These are phyloP conservation scores for Hanseniaspora taiwanica DNA, from an alignment of 805 yeast species.

Conservation along the genomic window DNA sequence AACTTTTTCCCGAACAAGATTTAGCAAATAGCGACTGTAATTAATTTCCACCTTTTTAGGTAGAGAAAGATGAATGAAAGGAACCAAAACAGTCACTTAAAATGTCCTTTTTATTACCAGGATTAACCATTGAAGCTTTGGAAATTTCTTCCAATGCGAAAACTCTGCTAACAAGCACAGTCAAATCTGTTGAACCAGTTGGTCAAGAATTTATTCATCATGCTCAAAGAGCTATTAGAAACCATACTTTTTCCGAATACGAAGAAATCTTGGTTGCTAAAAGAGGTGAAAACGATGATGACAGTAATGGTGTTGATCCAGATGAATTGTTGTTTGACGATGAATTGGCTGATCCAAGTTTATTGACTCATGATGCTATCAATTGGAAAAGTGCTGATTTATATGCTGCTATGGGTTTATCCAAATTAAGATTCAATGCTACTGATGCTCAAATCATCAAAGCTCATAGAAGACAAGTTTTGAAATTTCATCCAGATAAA, in stretches of 20 bases:
- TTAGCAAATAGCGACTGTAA: too few relatives aligned
- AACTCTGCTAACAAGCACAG: conserved; percentile 42
- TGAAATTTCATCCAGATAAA: conserved; percentile 97
- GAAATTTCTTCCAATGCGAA: conserved; percentile 30
- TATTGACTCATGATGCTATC: conserved; percentile 86
- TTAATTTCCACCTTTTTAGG: too few relatives aligned
- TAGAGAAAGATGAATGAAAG: neutral
- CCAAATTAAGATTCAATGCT: conserved; percentile 83
- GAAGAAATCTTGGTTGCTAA: conserved; percentile 87
- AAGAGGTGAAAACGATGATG: conserved; percentile 63
- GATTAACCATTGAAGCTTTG: conserved; percentile 42
- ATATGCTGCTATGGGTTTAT: conserved; percentile 89
- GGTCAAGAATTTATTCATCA: conserved; percentile 94
- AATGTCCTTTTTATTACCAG: conserved; percentile 31
- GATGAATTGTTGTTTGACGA: conserved; percentile 35
- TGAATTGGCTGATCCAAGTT: conserved; percentile 61
- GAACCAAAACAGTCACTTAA: neutral
- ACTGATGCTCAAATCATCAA: conserved; percentile 86
- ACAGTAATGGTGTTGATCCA: conserved; percentile 39
- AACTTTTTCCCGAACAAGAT: neutral
- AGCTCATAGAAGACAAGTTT: conserved; percentile 93
- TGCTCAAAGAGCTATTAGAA: conserved; percentile 88
- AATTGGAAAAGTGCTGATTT: conserved; percentile 97
- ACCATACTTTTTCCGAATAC: conserved; percentile 97
- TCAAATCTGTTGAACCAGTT: conserved; percentile 85